Conservation (phyloP, 257 asterid genomes). For the Echites panduratus region DNA sequence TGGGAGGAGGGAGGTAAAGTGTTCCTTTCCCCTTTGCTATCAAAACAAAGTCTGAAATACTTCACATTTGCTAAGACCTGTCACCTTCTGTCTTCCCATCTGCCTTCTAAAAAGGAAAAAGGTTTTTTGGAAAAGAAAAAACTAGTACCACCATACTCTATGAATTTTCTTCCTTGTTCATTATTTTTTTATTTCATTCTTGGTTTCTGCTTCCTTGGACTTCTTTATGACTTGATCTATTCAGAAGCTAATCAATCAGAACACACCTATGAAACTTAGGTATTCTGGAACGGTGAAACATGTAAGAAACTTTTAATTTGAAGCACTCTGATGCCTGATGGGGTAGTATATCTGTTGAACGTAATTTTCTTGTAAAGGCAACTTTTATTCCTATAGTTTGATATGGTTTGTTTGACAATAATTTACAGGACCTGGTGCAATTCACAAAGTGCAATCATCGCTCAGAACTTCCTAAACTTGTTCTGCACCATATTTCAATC, state of each 20-base stretch:
- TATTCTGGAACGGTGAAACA: not conserved
- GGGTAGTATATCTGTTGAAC: not conserved
- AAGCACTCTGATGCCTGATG: not conserved
- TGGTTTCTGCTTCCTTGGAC: not conserved
- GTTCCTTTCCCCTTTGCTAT: no score
- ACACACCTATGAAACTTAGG: not conserved
- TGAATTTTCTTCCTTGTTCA: not conserved
- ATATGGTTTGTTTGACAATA: not conserved
- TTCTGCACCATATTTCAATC: slow-evolving; percentile 35
- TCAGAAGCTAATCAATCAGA: not conserved
- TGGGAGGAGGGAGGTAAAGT: no score
- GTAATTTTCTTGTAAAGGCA: not conserved
- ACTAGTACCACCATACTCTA: not conserved
- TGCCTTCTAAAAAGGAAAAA: not conserved
- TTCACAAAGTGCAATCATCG: slow-evolving; percentile 39
- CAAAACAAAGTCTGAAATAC: no score
- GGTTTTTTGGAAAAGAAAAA: not conserved
- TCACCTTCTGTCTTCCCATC: no score
- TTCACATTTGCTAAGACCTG: no score
- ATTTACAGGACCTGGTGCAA: slow-evolving; percentile 27
- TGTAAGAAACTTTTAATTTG: not conserved
- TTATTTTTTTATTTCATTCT: not conserved
- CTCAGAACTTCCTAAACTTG: slow-evolving; percentile 36
- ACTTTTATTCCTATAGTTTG: not conserved
- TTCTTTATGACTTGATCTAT: not conserved